Conservation (phyloP, 176 grass and related monocot genomes). For the Oryza punctata region DNA sequence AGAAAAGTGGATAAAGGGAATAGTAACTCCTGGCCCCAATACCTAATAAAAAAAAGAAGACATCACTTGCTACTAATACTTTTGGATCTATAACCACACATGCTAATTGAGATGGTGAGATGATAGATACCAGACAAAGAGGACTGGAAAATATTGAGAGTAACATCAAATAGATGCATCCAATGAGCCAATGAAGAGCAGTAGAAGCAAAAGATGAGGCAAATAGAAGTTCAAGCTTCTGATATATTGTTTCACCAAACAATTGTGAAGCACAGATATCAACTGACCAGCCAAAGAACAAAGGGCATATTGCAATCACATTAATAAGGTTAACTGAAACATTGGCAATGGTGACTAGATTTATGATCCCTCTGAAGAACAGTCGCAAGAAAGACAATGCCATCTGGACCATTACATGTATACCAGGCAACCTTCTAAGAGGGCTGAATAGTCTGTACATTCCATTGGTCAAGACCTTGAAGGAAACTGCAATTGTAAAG, state of each 20-base stretch:
- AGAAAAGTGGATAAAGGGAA: slow-evolving; percentile 8
- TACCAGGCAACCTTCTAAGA: slow-evolving; percentile 22
- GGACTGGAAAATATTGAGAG: not conserved
- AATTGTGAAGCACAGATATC: slow-evolving; percentile 44
- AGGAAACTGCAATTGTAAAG: slow-evolving; percentile 11
- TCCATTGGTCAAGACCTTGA: not conserved
- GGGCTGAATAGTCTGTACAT: slow-evolving; percentile 19
- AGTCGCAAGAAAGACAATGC: slow-evolving; percentile 10
- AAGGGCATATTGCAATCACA: slow-evolving; percentile 25
- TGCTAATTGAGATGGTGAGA: not conserved
- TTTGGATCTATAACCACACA: not conserved
- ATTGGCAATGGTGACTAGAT: slow-evolving; percentile 26
- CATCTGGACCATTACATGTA: slow-evolving; percentile 32
- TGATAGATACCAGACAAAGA: slow-evolving; percentile 22
- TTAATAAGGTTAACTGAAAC: slow-evolving; percentile 33
- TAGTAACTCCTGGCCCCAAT: slow-evolving; percentile 5
- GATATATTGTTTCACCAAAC: slow-evolving; percentile 27
- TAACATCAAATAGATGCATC: slow-evolving; percentile 16
- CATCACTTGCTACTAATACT: not conserved
- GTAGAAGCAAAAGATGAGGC: slow-evolving; percentile 40
- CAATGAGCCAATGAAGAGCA: slow-evolving; percentile 44
- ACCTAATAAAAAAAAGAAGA: slow-evolving; percentile 24
- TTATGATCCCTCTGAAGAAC: slow-evolving; percentile 25
- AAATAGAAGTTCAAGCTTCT: slow-evolving; percentile 31
- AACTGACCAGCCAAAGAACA: slow-evolving; percentile 37